Base-by-base conservation (phyloP, 2,329 filamentous ascomycete species). In the Colletotrichum destructivum region DNA sequence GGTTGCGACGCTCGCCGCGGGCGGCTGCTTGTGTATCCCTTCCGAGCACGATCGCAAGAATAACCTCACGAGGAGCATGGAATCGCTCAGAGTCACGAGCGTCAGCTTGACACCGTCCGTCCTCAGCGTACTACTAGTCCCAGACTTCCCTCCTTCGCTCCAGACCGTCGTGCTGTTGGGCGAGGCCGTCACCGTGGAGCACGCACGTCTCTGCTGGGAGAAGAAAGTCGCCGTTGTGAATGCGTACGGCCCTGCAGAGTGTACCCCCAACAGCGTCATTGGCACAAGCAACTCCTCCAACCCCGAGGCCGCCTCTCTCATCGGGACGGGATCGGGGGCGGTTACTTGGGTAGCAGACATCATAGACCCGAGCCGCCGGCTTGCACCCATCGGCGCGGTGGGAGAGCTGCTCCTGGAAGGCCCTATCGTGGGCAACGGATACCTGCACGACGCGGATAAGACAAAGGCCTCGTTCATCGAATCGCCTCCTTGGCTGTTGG, bases 291-390 rank as follows among this genome's bases (percentile, higher is more conserved):
- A 6, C 5, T 47, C 44, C 44, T 16, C 18, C 18, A 47, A 5
- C 44, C 44, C 44, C 8, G 44, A n/a, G 16, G 44, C 44, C 18
- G 44, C 44, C 18, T 16, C 44, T 9, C 44, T 16, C 8, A 76
- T 76, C 44, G 76, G 75, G 42, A 57, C 64, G 16, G 52, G 21
- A 7, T 40, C 62, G 15, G 74, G 72, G 21, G 75, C 76, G n/a
- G 74, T 76, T 31, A 72, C 75, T 4, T 81, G 78, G 77, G 71
- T 81, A n/a, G 75, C 77, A 0, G 75, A 79, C 18, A 74, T 78
- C 0, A 72, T 72, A 0, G 76, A 80, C 4, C 66, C 75, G 23
- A 70, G 71, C 47, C 74, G 40, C n/a, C n/a, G n/a, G 0, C 75
- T 81, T 8, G 73, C 78, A 55, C 79, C 80, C 5, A 68, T 71